A percentile compares a stretch with the other conserved stretches of the same genome.
Evolutionary conservation across 768 basidiomycete species (phyloP).

Genomic region (Lentinula guzmanii): DNA sequence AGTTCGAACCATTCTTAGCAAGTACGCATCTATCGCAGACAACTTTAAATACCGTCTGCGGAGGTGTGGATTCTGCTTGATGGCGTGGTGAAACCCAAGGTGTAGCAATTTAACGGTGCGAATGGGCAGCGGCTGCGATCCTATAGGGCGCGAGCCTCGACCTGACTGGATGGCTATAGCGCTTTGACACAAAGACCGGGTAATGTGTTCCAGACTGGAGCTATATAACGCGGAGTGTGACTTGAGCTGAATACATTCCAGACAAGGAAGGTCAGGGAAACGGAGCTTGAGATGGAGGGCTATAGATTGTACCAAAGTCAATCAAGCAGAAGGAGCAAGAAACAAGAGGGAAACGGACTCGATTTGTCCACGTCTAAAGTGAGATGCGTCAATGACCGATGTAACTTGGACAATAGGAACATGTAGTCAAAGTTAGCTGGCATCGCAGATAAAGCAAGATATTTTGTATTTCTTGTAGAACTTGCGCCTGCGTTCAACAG

Average conservation of each 20-base stretch:
- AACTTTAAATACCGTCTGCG: no score
- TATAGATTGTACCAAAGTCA: neutral
- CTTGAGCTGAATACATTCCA: neutral
- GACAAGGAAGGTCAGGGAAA: neutral
- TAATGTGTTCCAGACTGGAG: neutral
- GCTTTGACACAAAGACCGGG: neutral
- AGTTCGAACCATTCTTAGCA: no score
- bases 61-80: no score
- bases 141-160: no score
- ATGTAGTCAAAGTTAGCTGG: neutral
- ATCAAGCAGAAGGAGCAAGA: neutral
- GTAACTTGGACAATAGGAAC: neutral
- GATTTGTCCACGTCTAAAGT: neutral
- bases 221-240: neutral
- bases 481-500: neutral
- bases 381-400: neutral
- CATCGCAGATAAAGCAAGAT: neutral
- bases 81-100: no score
- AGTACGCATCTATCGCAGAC: no score
- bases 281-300: neutral
- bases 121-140: neutral
- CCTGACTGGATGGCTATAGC: no score
- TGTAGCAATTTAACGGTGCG: no score
- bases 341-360: neutral
- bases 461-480: neutral